Conservation (phyloP, 495 filamentous ascomycete species). For the Hypoxylon perforatum region DNA sequence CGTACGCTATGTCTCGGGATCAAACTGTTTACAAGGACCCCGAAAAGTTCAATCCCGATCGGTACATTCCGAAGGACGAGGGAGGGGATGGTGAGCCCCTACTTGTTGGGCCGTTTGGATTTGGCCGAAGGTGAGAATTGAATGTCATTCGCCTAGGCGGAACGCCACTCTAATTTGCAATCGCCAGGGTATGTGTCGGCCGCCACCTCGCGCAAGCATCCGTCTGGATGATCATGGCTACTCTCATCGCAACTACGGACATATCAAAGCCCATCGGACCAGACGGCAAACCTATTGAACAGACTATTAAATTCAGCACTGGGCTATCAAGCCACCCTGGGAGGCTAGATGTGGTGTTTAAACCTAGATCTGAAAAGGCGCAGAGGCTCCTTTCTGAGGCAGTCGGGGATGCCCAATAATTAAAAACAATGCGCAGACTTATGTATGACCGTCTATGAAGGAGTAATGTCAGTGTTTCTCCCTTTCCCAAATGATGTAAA, state of each 20-base stretch:
- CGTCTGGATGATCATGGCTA: slow-evolving; percentile 43
- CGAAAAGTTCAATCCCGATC: slow-evolving; percentile 56
- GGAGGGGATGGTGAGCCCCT: slow-evolving; percentile 62
- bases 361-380: slow-evolving; percentile 35
- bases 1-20: slow-evolving; percentile 60
- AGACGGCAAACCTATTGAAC: slow-evolving; percentile 34
- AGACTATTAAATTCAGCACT: slow-evolving; percentile 39
- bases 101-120: slow-evolving; percentile 63
- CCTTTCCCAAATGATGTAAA: not conserved
- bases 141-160: not conserved
- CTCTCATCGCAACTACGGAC: slow-evolving; percentile 39
- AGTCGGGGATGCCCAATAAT: slow-evolving; percentile 25
- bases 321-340: slow-evolving; percentile 41
- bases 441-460: not conserved
- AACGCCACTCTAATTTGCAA: too few species aligned
- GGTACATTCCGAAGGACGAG: slow-evolving; percentile 54
- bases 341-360: slow-evolving; percentile 38
- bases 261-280: slow-evolving; percentile 38
- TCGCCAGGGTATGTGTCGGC: slow-evolving; percentile 35
- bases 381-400: slow-evolving; percentile 24
- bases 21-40: slow-evolving; percentile 52
- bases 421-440: not conserved
- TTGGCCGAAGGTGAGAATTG: slow-evolving; percentile 50
- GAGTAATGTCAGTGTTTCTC: not conserved
- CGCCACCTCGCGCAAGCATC: slow-evolving; percentile 42